These are phyloP conservation scores for Crithidia expoeki DNA, from an alignment of 208 protist genomes.

Conservation along the genomic window DNA sequence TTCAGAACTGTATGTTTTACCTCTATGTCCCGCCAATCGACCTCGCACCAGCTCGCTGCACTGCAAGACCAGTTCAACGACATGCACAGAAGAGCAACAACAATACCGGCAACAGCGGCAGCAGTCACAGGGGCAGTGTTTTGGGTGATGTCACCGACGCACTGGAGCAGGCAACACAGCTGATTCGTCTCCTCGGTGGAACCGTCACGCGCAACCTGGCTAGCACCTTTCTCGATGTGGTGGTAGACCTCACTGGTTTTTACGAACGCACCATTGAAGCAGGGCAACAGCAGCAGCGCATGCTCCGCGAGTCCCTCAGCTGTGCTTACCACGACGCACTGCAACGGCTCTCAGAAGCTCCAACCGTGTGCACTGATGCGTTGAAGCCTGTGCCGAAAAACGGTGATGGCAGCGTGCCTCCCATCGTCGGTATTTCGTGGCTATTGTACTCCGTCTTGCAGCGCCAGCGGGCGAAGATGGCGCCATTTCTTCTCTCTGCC, in stretches of 20 bases:
- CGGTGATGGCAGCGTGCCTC: neutral
- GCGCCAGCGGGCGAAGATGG: constrained; percentile 33
- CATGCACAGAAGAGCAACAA: neutral
- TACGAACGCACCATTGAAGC: constrained; percentile 27
- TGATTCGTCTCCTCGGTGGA: constrained; percentile 70
- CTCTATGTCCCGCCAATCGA: constrained; percentile 33
- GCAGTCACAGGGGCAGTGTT: neutral
- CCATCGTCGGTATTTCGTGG: constrained; percentile 62
- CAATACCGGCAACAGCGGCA: neutral
- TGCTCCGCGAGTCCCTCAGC: constrained; percentile 38
- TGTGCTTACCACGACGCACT: constrained; percentile 45
- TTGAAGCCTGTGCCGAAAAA: neutral
- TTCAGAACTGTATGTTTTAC: constrained; percentile 58
- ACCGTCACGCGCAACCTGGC: constrained; percentile 51
- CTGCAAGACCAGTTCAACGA: neutral
- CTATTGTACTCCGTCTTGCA: constrained; percentile 66
- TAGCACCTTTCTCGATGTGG: constrained; percentile 46
- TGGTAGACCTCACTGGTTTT: constrained; percentile 58
- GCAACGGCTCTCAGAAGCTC: constrained; percentile 27
- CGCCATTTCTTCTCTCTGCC: constrained; percentile 32
- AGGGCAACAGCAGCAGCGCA: constrained; percentile 17
- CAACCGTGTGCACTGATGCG: neutral
- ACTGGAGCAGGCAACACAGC: constrained; percentile 49
- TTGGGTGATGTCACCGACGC: constrained; percentile 37
- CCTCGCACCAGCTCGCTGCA: neutral